These are phyloP conservation scores for Plasmodium cynomolgi DNA, from an alignment of 169 alveolate species.

Conservation along the genomic window DNA sequence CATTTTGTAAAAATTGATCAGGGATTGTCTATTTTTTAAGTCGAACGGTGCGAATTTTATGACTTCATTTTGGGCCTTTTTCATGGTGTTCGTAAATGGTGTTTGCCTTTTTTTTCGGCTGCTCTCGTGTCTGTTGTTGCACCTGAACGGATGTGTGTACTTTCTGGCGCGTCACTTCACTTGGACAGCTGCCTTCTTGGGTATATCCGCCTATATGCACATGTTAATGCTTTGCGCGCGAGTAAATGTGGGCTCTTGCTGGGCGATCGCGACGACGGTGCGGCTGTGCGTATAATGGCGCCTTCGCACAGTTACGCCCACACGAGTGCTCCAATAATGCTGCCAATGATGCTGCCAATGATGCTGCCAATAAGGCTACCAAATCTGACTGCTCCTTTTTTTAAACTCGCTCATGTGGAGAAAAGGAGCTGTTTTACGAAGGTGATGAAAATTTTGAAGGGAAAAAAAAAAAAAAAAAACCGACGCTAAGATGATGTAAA, in stretches of 20 bases:
- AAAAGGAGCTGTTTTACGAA: background rate
- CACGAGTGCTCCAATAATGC: background rate
- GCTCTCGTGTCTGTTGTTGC: background rate
- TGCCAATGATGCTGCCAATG: background rate
- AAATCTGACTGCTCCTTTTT: background rate
- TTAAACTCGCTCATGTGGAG: background rate
- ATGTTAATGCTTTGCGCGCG: background rate
- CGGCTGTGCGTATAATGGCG: background rate
- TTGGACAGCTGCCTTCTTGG: background rate
- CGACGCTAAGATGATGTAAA: background rate
- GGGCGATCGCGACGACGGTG: background rate
- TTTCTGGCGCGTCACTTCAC: background rate
- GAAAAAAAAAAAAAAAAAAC: background rate
- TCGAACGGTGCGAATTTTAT: background rate
- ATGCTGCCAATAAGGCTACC: background rate
- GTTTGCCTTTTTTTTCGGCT: background rate
- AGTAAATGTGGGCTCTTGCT: background rate
- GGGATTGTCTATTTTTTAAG: constrained; percentile 35
- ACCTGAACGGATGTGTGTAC: background rate
- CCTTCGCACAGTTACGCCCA: background rate
- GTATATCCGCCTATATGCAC: background rate
- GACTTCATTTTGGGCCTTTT: constrained; percentile 20
- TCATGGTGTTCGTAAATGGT: constrained; percentile 14
- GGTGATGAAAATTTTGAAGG: background rate
- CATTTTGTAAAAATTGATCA: constrained; percentile 17